Evolutionary conservation across 352 stramenopile genomes (phyloP).

Genomic region (Phytophthora boehmeriae): DNA sequence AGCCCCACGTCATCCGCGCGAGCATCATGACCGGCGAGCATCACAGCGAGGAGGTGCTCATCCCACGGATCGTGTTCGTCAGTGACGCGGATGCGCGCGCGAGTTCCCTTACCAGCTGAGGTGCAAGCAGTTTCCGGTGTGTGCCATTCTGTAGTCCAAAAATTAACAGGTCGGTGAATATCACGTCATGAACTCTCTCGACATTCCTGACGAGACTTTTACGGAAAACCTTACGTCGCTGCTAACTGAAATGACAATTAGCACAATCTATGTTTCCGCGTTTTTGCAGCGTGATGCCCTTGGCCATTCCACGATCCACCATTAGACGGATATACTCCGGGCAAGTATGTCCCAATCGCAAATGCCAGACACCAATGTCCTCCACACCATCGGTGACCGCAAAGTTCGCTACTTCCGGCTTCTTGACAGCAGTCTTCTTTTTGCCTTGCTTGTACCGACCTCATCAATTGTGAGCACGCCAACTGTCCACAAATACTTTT

Average conservation of each 20-base stretch:
- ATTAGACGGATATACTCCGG: constrained; percentile 17
- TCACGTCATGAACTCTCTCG: constrained; percentile 8
- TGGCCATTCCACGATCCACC: constrained; percentile 16
- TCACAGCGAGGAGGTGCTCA: no score
- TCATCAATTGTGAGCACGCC: no score
- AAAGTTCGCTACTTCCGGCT: no score
- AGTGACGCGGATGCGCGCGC: constrained; percentile 5
- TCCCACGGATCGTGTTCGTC: constrained; percentile 27
- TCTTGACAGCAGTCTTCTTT: no score
- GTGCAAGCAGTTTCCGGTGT: constrained; percentile 32
- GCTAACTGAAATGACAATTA: constrained; percentile 18
- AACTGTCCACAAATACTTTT: not conserved
- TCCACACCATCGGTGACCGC: no score
- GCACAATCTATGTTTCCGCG: constrained; percentile 13
- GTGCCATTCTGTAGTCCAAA: constrained; percentile 4
- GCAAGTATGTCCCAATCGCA: constrained; percentile 2
- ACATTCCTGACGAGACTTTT: constrained; percentile 4
- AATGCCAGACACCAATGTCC: constrained; percentile 7
- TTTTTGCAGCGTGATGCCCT: constrained; percentile 15
- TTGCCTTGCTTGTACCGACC: no score
- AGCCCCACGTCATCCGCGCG: no score
- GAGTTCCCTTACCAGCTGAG: constrained; percentile 29
- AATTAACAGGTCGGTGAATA: constrained; percentile 18
- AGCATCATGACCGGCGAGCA: no score
- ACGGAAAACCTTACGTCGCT: no score